Evolutionary conservation across 164 flowering plant genomes (phyloP).

Genomic region (Berberis vulgaris): DNA sequence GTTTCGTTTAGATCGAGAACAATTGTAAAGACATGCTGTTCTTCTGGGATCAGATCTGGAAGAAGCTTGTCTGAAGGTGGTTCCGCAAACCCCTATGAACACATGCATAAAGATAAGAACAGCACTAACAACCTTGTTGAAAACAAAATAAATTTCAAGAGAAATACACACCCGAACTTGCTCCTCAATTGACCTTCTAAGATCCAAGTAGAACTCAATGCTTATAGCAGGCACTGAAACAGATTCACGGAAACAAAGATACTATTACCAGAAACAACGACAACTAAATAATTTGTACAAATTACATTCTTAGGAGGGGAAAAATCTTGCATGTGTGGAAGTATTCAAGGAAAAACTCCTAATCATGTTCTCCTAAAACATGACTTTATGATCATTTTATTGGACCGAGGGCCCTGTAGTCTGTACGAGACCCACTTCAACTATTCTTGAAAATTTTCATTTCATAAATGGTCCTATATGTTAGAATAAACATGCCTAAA

Average conservation of each 20-base stretch:
- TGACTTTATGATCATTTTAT: no score
- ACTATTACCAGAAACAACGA: background rate
- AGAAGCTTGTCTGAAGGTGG: slow-evolving; percentile 93
- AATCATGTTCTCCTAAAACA: no score
- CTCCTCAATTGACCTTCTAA: slow-evolving; percentile 64
- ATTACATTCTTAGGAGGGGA: no score
- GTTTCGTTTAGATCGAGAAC: slow-evolving; percentile 94
- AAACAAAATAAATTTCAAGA: background rate
- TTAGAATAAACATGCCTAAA: no score
- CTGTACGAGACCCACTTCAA: no score
- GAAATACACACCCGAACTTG: slow-evolving; percentile 53
- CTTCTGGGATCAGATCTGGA: slow-evolving; percentile 84
- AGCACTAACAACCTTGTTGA: background rate
- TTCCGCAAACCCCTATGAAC: slow-evolving; percentile 66
- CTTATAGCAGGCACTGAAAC: slow-evolving; percentile 70
- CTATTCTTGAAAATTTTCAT: no score
- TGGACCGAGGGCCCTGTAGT: no score
- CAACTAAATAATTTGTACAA: background rate
- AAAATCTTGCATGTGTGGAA: no score
- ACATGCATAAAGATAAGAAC: background rate
- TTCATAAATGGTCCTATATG: no score
- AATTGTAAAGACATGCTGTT: slow-evolving; percentile 78
- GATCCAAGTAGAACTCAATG: slow-evolving; percentile 57
- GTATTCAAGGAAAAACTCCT: no score
- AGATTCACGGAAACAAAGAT: slow-evolving; percentile 6